A percentile compares a stretch with the other conserved stretches of the same genome.
Evolutionary conservation across 139 green algal genomes (phyloP).

Genomic region (Tetraselmis striata): DNA sequence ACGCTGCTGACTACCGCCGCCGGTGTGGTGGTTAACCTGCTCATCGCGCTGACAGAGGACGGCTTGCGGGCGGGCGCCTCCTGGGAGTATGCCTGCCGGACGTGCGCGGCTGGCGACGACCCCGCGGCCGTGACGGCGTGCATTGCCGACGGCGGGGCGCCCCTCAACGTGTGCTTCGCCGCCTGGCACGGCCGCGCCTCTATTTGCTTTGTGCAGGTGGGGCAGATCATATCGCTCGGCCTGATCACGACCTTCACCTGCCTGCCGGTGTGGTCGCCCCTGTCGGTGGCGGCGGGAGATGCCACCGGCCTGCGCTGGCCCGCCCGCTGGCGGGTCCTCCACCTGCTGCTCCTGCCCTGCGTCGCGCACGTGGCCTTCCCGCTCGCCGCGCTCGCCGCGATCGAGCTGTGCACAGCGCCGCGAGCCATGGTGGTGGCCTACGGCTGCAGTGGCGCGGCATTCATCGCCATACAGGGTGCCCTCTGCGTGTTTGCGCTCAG

Average conservation of each 20-base stretch:
- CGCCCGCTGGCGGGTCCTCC: not conserved
- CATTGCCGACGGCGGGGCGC: not conserved
- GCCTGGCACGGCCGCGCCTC: not conserved
- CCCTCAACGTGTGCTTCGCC: not conserved
- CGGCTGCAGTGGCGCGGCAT: not conserved
- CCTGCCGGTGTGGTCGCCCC: not conserved
- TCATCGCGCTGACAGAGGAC: not conserved
- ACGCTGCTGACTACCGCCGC: not conserved
- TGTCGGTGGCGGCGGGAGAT: not conserved
- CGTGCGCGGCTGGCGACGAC: not conserved
- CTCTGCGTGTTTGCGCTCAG: not conserved
- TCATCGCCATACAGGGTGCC: too few species aligned
- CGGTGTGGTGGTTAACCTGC: not conserved
- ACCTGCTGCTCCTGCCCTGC: not conserved
- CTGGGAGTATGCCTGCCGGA: not conserved
- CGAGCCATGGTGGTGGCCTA: not conserved
- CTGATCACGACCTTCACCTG: not conserved
- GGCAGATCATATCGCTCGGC: not conserved
- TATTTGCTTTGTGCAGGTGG: not conserved
- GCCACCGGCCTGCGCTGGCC: not conserved
- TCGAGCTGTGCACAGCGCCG: not conserved
- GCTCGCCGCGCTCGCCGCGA: not conserved
- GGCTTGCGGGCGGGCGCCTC: not conserved
- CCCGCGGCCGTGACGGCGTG: not conserved
- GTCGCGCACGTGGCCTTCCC: not conserved